phyloP scores from a whole-genome alignment of 805 yeast genomes.

The Metschnikowia proteae region DNA sequence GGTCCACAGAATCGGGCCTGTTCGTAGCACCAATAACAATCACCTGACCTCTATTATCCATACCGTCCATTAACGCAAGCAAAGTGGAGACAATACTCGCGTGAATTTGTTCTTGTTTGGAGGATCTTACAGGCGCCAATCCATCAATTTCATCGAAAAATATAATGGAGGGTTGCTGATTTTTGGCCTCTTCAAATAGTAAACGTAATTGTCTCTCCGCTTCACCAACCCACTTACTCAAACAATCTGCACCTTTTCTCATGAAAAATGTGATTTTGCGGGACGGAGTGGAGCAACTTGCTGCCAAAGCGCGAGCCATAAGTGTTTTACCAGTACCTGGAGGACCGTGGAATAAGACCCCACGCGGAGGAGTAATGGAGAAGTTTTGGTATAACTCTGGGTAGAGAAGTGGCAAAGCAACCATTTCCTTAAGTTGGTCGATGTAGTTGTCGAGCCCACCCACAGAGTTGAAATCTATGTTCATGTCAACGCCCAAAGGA shows the following conservation, averaged over 20 bases:
- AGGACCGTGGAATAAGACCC: constrained; percentile 96
- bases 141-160: constrained; percentile 99
- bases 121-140: constrained; percentile 93
- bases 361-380: constrained; percentile 92
- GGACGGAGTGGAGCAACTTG: constrained; percentile 82
- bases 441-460: constrained; percentile 93
- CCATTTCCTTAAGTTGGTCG: constrained; percentile 94
- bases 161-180: constrained; percentile 92
- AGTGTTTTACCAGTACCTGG: constrained; percentile 99
- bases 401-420: constrained; percentile 83
- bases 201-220: constrained; percentile 92
- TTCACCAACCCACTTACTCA: constrained; percentile 99
- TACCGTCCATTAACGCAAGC: constrained; percentile 96
- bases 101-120: constrained; percentile 97
- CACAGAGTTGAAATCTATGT: constrained; percentile 75
- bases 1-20: constrained; percentile 97
- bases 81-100: constrained; percentile 95
- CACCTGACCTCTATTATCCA: constrained; percentile 98
- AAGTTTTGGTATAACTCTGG: constrained; percentile 92
- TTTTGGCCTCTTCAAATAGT: constrained; percentile 91
- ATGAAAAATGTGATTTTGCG: constrained; percentile 91
- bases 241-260: constrained; percentile 97
- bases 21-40: constrained; percentile 98
- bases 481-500: constrained; percentile 87
- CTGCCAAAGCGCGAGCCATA: constrained; percentile 96